Conservation (phyloP, 1,284 basidiomycete genomes). For the Grifola frondosa region DNA sequence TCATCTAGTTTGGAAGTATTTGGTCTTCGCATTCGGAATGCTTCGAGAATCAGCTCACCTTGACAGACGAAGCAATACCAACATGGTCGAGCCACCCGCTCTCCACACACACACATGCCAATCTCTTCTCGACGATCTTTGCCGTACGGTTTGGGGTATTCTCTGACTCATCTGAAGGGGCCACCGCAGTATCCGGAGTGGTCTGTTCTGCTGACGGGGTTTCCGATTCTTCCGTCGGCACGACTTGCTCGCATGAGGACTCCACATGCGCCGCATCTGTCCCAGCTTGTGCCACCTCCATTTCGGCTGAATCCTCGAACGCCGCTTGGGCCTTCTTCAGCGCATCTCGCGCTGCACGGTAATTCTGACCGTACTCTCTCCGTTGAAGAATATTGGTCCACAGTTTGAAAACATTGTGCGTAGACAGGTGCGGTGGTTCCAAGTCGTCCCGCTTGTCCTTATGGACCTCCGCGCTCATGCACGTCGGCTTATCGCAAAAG, state of each 20-base stretch:
- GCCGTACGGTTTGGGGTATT: too few species aligned
- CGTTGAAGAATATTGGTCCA: constrained; percentile 23
- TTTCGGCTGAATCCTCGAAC: constrained; percentile 1
- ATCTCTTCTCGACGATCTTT: too few species aligned
- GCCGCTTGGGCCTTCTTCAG: constrained; percentile 20
- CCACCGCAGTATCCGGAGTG: too few species aligned
- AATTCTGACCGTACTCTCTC: constrained; percentile 21
- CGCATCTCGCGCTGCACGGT: constrained; percentile 14
- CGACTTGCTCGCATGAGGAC: too few species aligned
- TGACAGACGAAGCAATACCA: constrained; percentile 31
- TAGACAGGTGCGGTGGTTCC: constrained; percentile 22
- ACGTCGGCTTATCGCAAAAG: constrained; percentile 24
- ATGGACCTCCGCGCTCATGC: constrained; percentile 1
- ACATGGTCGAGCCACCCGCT: constrained; percentile 19
- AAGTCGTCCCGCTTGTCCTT: constrained; percentile 21
- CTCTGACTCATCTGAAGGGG: too few species aligned
- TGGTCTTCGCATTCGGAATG: constrained; percentile 9
- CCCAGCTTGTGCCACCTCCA: not conserved
- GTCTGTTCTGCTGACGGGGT: too few species aligned
- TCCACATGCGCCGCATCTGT: not conserved
- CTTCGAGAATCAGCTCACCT: constrained; percentile 10
- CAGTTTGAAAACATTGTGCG: constrained; percentile 32
- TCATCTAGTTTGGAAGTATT: constrained; percentile 1
- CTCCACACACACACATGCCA: constrained; percentile 4
- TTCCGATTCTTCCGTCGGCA: too few species aligned